Evolutionary conservation across 2,329 filamentous ascomycete species (phyloP).

Genomic region (Sclerotinia minor): DNA sequence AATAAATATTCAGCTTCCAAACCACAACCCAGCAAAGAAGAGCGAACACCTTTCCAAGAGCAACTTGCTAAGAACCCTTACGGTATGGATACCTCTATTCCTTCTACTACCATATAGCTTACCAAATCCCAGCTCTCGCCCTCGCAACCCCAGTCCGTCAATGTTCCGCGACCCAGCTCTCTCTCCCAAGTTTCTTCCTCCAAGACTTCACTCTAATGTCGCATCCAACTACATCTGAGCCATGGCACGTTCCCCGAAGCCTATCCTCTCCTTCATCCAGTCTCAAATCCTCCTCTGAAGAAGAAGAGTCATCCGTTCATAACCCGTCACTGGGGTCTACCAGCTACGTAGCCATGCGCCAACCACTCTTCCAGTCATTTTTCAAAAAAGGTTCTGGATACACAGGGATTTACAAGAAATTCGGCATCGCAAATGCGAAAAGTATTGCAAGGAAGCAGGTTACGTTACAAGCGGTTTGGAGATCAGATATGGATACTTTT

Average conservation of each 20-base stretch:
- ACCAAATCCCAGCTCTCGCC: conserved; percentile 47
- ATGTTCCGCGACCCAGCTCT: conserved; percentile 51
- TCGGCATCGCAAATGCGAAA: background rate
- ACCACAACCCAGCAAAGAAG: conserved; percentile 44
- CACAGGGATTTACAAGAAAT: background rate
- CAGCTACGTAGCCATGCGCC: conserved; percentile 26
- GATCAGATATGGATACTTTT: conserved; percentile 56
- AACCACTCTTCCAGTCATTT: conserved; percentile 17
- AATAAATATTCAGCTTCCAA: conserved; percentile 37
- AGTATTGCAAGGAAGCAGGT: conserved; percentile 1
- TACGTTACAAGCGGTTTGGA: conserved; percentile 43
- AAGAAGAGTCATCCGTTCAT: background rate
- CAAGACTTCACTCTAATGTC: conserved; percentile 58
- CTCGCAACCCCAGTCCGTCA: conserved; percentile 60
- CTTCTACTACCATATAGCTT: background rate
- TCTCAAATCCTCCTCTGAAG: background rate
- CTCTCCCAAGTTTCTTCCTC: conserved; percentile 62
- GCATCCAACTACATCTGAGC: conserved; percentile 53
- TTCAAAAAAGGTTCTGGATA: conserved; percentile 6
- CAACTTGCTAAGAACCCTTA: conserved; percentile 63
- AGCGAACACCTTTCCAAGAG: conserved; percentile 51
- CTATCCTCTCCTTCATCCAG: conserved; percentile 28
- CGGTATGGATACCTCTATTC: conserved; percentile 38
- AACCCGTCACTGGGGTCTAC: conserved; percentile 21
- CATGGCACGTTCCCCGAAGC: conserved; percentile 58